Base-by-base conservation (phyloP, 768 basidiomycete genomes). In the Austroboletus festivus region DNA sequence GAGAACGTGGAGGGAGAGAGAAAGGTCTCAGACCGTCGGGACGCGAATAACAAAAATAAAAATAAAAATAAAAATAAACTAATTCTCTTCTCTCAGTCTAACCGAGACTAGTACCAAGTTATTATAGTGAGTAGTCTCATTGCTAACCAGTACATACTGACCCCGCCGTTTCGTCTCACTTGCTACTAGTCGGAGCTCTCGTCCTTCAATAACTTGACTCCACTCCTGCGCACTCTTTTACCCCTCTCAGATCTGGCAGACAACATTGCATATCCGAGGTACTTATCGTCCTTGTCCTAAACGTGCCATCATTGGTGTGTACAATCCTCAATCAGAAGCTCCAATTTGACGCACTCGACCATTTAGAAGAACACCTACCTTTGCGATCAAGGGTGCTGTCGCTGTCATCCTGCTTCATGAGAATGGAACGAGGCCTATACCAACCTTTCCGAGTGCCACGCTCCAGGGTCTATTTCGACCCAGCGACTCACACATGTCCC, bases 351-450 rank as follows among this genome's bases (percentile, higher is more conserved):
- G 37, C 51, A 8, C 21, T 26, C 53, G 38, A 50, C 55, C 47
- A 51, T 55, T 53, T 51, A 50, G 61, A 62, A 63, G 50, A 45
- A n/a, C 37, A 46, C 45, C 43, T 51, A 39, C 51, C 42, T 46
- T 57, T 58, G 46, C 55, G 53, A 62, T 62, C 60, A 59, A 61
- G 54, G 60, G 60, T 53, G 51, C 49, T 53, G 48, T 60, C 53
- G 44, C 44, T 42, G 51, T 53, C 55, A 51, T 43, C 41, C 45
- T 41, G 43, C 57, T 60, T 56, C 55, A 64, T 55, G 57, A 52
- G 53, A 64, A 64, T 64, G 62, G 62, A 64, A 64, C 55, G 52
- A 53, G 59, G 44, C 53, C 46, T 38, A 33, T 47, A 44, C 38
- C 52, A 53, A 54, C 55, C 55, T 50, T 42, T 55, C 44, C 49